These are phyloP conservation scores for Flaveria brownii DNA, from an alignment of 129 eudicot genomes.

Conservation along the genomic window DNA sequence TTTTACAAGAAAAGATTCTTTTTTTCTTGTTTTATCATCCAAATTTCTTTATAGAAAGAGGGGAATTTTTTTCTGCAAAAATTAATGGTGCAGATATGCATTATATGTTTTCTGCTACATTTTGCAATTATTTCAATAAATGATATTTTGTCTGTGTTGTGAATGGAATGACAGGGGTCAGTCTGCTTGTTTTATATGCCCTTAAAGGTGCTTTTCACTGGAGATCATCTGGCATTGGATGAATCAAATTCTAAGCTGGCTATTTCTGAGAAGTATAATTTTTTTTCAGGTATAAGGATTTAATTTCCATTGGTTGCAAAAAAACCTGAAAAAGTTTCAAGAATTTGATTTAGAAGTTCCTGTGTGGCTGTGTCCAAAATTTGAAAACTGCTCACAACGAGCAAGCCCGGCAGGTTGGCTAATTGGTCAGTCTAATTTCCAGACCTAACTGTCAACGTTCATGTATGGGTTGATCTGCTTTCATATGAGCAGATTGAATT, in stretches of 20 bases:
- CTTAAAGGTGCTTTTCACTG: conserved; percentile 61
- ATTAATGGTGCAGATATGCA: not conserved
- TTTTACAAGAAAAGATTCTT: not conserved
- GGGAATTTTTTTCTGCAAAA: not conserved
- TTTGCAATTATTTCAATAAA: not conserved
- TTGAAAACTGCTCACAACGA: no score
- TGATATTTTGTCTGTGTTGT: not conserved
- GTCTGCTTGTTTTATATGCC: conserved; percentile 72
- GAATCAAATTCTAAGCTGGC: conserved; percentile 32
- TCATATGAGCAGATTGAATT: not conserved
- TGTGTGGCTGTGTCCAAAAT: not conserved
- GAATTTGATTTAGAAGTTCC: not conserved
- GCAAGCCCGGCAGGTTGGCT: not conserved
- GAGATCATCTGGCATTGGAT: conserved; percentile 57
- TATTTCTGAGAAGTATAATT: conserved; percentile 51
- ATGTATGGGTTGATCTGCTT: not conserved
- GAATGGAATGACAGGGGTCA: conserved; percentile 52
- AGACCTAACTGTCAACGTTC: not conserved
- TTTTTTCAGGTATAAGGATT: conserved; percentile 52
- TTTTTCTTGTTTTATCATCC: not conserved
- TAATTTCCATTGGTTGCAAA: not conserved
- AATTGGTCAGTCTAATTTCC: not conserved
- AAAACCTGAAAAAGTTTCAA: not conserved
- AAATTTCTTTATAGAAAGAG: not conserved
- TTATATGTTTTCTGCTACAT: not conserved